Conservation (phyloP, 2,329 filamentous ascomycete genomes). For the Cephalotrichum gorgonifer region DNA sequence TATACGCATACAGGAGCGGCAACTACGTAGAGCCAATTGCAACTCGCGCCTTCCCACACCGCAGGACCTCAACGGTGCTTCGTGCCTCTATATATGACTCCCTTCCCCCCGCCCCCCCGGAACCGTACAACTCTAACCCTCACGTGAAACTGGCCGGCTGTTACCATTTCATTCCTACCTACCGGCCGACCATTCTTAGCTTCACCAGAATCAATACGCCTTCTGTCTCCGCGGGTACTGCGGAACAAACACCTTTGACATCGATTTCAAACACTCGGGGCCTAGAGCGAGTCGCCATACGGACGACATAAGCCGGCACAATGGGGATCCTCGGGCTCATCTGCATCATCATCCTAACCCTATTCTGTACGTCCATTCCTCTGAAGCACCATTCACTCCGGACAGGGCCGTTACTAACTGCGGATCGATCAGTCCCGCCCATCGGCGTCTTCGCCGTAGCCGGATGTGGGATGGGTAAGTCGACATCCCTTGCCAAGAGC, state of each 20-base stretch:
- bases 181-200: not conserved
- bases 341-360: conserved; percentile 39
- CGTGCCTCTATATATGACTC: no score
- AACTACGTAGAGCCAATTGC: not conserved
- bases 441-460: conserved; percentile 53
- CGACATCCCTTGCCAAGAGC: not conserved
- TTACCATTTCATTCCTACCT: not conserved
- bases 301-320: conserved; percentile 15
- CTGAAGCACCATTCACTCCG: not conserved
- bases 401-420: conserved; percentile 7
- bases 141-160: no score
- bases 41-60: not conserved
- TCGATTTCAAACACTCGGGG: not conserved
- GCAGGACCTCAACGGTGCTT: not conserved
- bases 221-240: not conserved
- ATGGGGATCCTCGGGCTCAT: conserved; percentile 41
- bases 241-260: not conserved
- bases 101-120: no score
- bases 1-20: not conserved
- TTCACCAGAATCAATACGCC: not conserved
- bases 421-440: conserved; percentile 49
- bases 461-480: conserved; percentile 48
- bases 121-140: no score
- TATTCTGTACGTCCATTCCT: conserved; percentile 34
- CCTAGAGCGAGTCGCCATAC: not conserved